Percentiles rank a stretch among this genome's conserved stretches.
Evolutionary conservation across 441 rosid species (phyloP).

Genomic region (Macaranga tanarius): DNA sequence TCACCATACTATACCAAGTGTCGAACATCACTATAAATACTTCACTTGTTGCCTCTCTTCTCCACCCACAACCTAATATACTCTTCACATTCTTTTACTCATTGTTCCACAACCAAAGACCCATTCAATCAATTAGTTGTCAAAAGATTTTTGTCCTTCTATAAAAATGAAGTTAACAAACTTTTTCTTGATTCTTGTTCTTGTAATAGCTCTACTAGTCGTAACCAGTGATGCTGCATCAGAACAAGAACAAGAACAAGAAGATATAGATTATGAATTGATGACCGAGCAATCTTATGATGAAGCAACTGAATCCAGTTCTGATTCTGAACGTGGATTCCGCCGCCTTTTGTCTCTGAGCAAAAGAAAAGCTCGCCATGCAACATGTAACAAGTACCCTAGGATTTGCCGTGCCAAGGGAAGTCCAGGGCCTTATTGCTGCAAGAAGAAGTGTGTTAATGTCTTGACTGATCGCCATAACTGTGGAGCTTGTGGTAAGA

Average conservation of each 20-base stretch:
- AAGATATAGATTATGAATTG: neutral
- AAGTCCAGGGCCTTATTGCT: slow-evolving; percentile 28
- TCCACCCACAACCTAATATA: neutral
- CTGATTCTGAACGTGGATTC: slow-evolving; percentile 2
- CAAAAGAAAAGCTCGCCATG: neutral
- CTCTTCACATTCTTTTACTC: too few species aligned
- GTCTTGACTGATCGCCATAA: slow-evolving; percentile 27
- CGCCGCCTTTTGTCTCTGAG: slow-evolving; percentile 20
- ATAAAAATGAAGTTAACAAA: slow-evolving; percentile 9
- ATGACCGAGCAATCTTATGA: neutral
- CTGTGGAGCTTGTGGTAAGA: slow-evolving; percentile 41
- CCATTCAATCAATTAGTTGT: too few species aligned
- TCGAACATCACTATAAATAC: slow-evolving; percentile 2
- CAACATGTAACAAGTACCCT: slow-evolving; percentile 27
- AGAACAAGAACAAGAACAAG: neutral
- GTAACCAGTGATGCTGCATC: neutral
- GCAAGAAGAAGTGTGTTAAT: slow-evolving; percentile 36
- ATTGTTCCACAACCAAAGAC: too few species aligned
- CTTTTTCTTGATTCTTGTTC: slow-evolving; percentile 5
- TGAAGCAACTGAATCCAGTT: neutral
- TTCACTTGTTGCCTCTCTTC: neutral
- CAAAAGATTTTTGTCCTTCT: too few species aligned
- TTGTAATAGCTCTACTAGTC: neutral
- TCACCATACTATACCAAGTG: neutral
- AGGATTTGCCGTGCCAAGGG: slow-evolving; percentile 25